These are phyloP conservation scores for Harrya chromipes DNA, from an alignment of 768 basidiomycete genomes.

Conservation along the genomic window DNA sequence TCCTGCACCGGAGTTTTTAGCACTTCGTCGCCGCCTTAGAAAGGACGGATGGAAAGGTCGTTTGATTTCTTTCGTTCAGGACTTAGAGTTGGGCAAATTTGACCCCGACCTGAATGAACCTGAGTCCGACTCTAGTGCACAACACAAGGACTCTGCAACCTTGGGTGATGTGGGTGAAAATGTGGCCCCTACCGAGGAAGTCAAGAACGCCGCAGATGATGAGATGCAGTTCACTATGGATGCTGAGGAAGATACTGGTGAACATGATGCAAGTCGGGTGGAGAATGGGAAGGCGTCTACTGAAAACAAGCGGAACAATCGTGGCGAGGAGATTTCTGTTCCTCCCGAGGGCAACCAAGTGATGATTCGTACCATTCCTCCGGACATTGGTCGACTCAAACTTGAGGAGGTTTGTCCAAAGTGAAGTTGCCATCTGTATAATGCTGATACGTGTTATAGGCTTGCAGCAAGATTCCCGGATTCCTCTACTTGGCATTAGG, in stretches of 20 bases:
- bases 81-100: constrained; percentile 81
- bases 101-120: constrained; percentile 72
- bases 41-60: constrained; percentile 83
- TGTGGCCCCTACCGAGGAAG: constrained; percentile 44
- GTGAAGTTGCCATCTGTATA: background rate
- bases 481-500: constrained; percentile 88
- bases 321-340: constrained; percentile 69
- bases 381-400: constrained; percentile 85
- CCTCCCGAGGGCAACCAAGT: constrained; percentile 83
- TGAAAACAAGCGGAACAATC: constrained; percentile 49
- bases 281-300: constrained; percentile 56
- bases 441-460: constrained; percentile 41
- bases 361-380: constrained; percentile 93
- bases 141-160: constrained; percentile 48
- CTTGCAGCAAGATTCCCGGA: constrained; percentile 72
- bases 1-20: constrained; percentile 63
- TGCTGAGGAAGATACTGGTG: constrained; percentile 65
- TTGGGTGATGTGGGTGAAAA: constrained; percentile 37
- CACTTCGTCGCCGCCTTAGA: constrained; percentile 73
- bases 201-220: constrained; percentile 56
- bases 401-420: constrained; percentile 72
- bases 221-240: constrained; percentile 76
- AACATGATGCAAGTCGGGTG: constrained; percentile 51
- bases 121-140: constrained; percentile 49
- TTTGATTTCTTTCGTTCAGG: constrained; percentile 67